These are phyloP conservation scores for Hanseniaspora occidentalis DNA, from an alignment of 805 yeast genomes.

Conservation along the genomic window DNA sequence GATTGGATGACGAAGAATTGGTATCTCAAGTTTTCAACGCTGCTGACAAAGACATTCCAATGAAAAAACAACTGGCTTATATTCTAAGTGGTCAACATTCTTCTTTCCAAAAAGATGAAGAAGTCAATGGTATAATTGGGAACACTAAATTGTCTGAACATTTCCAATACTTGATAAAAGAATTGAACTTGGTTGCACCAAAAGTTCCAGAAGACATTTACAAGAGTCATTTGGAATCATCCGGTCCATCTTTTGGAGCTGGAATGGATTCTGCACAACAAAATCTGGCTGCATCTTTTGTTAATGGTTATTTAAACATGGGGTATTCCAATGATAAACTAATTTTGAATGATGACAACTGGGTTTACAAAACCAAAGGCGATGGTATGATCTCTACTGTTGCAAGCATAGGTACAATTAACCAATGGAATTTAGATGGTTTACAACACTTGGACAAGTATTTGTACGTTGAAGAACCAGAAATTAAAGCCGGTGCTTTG, in stretches of 20 bases:
- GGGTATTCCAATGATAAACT: conserved; percentile 84
- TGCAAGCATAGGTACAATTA: conserved; percentile 80
- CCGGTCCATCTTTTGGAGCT: conserved; percentile 39
- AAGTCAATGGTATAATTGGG: conserved; percentile 74
- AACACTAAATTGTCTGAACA: conserved; percentile 70
- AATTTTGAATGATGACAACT: conserved; percentile 63
- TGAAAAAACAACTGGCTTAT: conserved; percentile 85
- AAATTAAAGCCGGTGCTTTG: conserved; percentile 91
- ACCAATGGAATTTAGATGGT: conserved; percentile 91
- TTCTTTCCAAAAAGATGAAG: conserved; percentile 51
- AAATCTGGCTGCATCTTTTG: conserved; percentile 89
- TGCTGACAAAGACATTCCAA: conserved; percentile 47
- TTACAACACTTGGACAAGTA: conserved; percentile 82
- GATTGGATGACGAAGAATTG: conserved; percentile 70
- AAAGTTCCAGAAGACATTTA: conserved; percentile 92
- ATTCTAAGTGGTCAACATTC: conserved; percentile 73
- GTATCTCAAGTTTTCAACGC: conserved; percentile 73
- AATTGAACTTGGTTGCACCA: conserved; percentile 78
- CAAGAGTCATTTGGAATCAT: conserved; percentile 74
- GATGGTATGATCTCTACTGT: conserved; percentile 86
- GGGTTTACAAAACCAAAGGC: conserved; percentile 89
- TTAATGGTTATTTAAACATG: conserved; percentile 78
- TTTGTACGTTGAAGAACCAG: conserved; percentile 72
- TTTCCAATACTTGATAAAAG: conserved; percentile 69
- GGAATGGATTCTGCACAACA: conserved; percentile 86